Evolutionary conservation across 805 yeast genomes (phyloP).

Genomic region (Metschnikowia hibisci): DNA sequence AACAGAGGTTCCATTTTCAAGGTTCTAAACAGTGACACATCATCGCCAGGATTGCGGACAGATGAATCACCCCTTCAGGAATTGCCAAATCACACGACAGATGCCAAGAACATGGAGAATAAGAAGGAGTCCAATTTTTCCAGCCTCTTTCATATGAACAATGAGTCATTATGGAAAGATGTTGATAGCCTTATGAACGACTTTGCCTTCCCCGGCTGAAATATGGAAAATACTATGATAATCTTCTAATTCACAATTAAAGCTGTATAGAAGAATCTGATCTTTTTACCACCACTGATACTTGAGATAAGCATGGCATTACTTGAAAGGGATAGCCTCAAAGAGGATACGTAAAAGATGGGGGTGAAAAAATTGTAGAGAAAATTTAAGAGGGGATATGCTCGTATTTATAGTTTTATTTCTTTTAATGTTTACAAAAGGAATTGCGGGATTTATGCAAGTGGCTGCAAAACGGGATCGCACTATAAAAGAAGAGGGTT

Average conservation of each 20-base stretch:
- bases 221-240: neutral
- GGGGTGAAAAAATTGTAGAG: too few relatives aligned
- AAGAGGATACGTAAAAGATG: too few relatives aligned
- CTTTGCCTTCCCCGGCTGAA: constrained; percentile 72
- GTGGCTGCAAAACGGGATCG: constrained; percentile 1
- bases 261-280: too few relatives aligned
- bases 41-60: constrained; percentile 23
- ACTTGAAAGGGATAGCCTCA: too few relatives aligned
- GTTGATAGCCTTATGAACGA: constrained; percentile 88
- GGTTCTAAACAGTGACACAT: constrained; percentile 34
- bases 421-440: neutral
- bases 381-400: neutral
- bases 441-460: neutral
- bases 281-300: too few relatives aligned
- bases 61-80: neutral
- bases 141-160: constrained; percentile 45
- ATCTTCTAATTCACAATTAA: too few relatives aligned
- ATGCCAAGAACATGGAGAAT: neutral
- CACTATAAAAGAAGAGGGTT: neutral
- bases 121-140: constrained; percentile 11
- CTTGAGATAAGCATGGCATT: too few relatives aligned
- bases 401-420: neutral
- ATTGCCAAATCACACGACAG: neutral
- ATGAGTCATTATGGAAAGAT: constrained; percentile 68
- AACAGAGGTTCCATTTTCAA: constrained; percentile 38